Percentiles rank a stretch among this genome's conserved stretches.
These are phyloP conservation scores for Senecio squalidus DNA, from an alignment of 140 eudicot genomes.

Conservation along the genomic window DNA sequence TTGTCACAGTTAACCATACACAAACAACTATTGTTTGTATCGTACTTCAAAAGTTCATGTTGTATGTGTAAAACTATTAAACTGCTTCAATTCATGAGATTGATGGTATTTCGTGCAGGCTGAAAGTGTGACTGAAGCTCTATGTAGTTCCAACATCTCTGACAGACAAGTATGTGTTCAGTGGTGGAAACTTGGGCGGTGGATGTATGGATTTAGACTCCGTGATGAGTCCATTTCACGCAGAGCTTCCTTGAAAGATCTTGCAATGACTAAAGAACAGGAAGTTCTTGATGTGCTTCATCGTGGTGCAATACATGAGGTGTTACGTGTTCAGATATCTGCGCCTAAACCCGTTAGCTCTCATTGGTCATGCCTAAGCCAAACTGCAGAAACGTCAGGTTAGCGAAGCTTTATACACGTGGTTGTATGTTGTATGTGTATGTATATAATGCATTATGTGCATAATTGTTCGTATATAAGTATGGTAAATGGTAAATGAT, in stretches of 20 bases:
- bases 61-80: too few species aligned
- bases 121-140: conserved; percentile 43
- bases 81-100: neutral
- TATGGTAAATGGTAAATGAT: conserved; percentile 7
- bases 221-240: conserved; percentile 68
- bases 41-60: too few species aligned
- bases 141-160: conserved; percentile 39
- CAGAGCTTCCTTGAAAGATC: conserved; percentile 44
- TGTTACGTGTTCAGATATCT: conserved; percentile 74
- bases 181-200: conserved; percentile 95
- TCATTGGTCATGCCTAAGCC: conserved; percentile 51
- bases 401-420: conserved; percentile 1
- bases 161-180: conserved; percentile 62
- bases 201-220: conserved; percentile 73
- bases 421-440: neutral
- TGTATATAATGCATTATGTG: conserved; percentile 18
- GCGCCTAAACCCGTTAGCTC: conserved; percentile 44
- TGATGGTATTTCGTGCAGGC: conserved; percentile 32
- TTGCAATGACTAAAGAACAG: conserved; percentile 50
- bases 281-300: conserved; percentile 78
- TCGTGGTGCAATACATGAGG: conserved; percentile 91
- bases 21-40: too few species aligned
- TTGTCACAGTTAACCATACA: too few species aligned
- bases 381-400: conserved; percentile 21
- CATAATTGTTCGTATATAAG: conserved; percentile 17